A percentile compares a stretch with the other conserved stretches of the same genome.
phyloP scores from a whole-genome alignment of 208 protist species.

The Leishmania tarentolae region DNA sequence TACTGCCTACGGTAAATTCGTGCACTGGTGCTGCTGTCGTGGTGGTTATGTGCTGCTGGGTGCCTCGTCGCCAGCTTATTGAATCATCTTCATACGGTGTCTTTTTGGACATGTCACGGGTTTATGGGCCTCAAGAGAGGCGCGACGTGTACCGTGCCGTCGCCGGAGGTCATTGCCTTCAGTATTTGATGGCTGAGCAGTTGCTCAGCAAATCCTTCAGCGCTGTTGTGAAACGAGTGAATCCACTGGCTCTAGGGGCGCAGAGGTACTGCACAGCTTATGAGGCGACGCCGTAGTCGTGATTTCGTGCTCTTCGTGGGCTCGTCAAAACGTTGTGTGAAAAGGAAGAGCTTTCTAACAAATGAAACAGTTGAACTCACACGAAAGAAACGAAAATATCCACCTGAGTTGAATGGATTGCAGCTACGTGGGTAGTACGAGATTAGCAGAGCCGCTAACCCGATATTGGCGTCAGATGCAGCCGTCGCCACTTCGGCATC shows the following conservation, averaged over 20 bases:
- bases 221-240: background rate
- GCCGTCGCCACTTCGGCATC: constrained; percentile 15
- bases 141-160: background rate
- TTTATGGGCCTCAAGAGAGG: background rate
- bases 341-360: background rate
- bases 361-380: background rate
- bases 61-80: background rate
- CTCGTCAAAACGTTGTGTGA: background rate
- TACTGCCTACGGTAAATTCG: background rate
- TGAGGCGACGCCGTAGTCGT: background rate
- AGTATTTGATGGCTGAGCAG: background rate
- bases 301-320: background rate
- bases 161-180: background rate
- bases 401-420: constrained; percentile 12
- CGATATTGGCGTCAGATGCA: constrained; percentile 7
- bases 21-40: background rate
- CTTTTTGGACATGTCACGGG: background rate
- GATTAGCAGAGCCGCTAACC: background rate
- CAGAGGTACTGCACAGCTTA: too few relatives aligned
- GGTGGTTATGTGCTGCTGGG: background rate
- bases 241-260: background rate
- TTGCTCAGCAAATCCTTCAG: background rate
- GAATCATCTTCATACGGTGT: background rate
- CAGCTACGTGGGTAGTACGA: constrained; percentile 2
- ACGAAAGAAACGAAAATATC: background rate